Conservation (phyloP, 1,139 yeast species). For the Candida tropicalis region DNA sequence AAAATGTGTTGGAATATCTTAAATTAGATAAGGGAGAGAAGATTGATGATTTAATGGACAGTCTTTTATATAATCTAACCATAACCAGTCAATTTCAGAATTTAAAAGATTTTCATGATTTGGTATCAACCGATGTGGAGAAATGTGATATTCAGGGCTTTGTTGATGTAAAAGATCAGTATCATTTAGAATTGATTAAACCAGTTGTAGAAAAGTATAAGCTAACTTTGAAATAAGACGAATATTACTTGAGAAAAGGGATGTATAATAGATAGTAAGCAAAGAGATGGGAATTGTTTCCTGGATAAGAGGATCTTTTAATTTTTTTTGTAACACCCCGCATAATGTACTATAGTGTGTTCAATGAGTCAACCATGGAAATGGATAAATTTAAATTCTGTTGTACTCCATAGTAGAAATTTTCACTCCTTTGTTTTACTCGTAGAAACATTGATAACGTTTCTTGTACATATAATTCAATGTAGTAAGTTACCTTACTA, state of each 20-base stretch:
- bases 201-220: slow-evolving; percentile 15
- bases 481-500: too few relatives aligned
- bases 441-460: too few relatives aligned
- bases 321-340: too few relatives aligned
- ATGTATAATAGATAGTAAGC: too few relatives aligned
- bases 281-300: too few relatives aligned
- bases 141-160: slow-evolving; percentile 16
- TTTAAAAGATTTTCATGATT: slow-evolving; percentile 13
- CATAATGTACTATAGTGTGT: too few relatives aligned
- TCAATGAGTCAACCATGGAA: too few relatives aligned
- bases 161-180: slow-evolving; percentile 14
- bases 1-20: slow-evolving; percentile 16
- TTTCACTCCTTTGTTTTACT: too few relatives aligned
- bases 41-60: slow-evolving; percentile 44
- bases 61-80: slow-evolving; percentile 38
- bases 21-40: slow-evolving; percentile 21
- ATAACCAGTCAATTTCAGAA: slow-evolving; percentile 26
- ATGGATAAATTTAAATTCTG: too few relatives aligned
- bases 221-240: slow-evolving; percentile 11
- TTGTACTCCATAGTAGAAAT: too few relatives aligned
- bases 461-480: too few relatives aligned
- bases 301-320: too few relatives aligned
- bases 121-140: slow-evolving; percentile 2
- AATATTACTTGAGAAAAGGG: neutral
- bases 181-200: slow-evolving; percentile 18